Conservation (phyloP, 495 filamentous ascomycete genomes). For the Lindgomyces ingoldianus region DNA sequence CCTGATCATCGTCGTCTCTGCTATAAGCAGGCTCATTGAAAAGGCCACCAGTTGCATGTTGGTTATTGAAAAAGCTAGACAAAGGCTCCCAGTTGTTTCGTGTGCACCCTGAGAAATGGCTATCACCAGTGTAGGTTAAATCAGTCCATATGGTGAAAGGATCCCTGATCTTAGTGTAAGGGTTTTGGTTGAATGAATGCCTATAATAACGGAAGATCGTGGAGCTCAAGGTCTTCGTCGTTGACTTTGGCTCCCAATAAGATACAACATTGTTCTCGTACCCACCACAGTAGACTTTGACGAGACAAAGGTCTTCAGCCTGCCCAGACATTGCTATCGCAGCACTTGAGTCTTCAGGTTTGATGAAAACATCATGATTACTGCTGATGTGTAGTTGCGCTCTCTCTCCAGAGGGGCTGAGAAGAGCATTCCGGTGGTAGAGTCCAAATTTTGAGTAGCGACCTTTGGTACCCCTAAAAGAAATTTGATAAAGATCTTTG, state of each 20-base stretch:
- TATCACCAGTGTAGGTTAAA: constrained; percentile 7
- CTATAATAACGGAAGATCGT: constrained; percentile 40
- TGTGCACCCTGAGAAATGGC: background rate
- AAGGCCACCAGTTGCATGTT: constrained; percentile 3
- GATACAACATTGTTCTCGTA: constrained; percentile 21
- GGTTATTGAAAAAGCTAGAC: background rate
- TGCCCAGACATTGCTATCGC: background rate
- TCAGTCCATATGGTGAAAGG: constrained; percentile 1
- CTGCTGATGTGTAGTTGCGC: background rate
- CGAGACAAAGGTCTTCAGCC: constrained; percentile 22
- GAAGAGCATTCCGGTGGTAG: background rate
- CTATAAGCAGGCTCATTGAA: constrained; percentile 19
- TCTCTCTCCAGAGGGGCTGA: background rate
- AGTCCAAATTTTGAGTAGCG: constrained; percentile 36
- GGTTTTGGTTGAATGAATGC: constrained; percentile 12
- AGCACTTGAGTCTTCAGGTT: background rate
- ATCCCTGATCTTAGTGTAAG: background rate
- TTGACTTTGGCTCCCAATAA: constrained; percentile 38
- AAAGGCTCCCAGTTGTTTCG: constrained; percentile 14
- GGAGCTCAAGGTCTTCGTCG: constrained; percentile 32
- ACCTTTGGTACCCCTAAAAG: constrained; percentile 38
- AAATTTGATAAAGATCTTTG: constrained; percentile 33
- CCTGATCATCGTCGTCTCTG: background rate
- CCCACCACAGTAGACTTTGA: constrained; percentile 37
- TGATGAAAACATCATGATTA: constrained; percentile 13